Percentiles rank a stretch among this genome's conserved stretches.
phyloP scores from a whole-genome alignment of 495 filamentous ascomycete genomes.

The Tuber microsphaerosporum region DNA sequence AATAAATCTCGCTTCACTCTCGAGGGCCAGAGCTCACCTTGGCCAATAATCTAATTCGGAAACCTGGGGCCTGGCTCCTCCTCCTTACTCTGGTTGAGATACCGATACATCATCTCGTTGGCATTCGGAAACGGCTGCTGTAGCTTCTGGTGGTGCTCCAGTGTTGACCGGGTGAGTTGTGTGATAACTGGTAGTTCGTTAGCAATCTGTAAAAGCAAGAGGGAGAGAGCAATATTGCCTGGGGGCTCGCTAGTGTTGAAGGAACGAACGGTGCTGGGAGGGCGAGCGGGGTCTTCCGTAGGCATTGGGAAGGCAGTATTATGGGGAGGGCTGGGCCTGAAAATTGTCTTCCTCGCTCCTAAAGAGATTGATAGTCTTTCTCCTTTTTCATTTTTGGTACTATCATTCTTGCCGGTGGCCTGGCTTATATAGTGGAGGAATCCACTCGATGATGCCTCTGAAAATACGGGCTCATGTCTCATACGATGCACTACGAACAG shows the following conservation, averaged over 20 bases:
- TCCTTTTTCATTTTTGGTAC: background rate
- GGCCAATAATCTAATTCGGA: background rate
- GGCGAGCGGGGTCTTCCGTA: background rate
- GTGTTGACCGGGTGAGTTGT: background rate
- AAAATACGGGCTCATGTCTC: background rate
- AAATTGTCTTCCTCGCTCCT: background rate
- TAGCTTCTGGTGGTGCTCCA: background rate
- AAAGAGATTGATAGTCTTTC: background rate
- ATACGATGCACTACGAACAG: background rate
- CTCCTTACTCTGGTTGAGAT: background rate
- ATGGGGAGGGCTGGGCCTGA: background rate
- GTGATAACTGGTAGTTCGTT: background rate
- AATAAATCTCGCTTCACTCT: background rate
- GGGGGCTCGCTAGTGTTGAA: background rate
- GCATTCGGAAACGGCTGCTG: background rate
- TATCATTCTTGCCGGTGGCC: background rate
- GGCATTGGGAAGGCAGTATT: background rate
- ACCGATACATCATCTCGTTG: background rate
- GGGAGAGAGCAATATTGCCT: background rate
- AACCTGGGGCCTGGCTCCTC: background rate
- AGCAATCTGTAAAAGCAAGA: background rate
- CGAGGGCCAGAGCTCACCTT: background rate
- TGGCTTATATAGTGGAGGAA: background rate
- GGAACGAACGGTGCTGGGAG: background rate
- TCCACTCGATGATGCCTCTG: background rate